These are phyloP conservation scores for Umbilicus rupestris DNA, from an alignment of 164 flowering plant genomes.

Conservation along the genomic window DNA sequence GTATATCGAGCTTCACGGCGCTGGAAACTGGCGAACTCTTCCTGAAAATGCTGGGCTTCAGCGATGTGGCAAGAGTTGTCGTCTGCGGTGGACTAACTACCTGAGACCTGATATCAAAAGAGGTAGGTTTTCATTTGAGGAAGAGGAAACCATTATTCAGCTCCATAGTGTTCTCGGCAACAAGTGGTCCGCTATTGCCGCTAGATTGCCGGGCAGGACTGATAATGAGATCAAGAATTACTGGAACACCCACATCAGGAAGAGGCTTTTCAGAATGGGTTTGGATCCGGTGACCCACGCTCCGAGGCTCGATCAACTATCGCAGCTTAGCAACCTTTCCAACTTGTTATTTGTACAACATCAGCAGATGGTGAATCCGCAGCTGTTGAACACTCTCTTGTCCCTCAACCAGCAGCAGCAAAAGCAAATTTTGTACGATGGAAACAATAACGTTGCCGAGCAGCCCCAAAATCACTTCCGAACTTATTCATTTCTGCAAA, in stretches of 20 bases:
- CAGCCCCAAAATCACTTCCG: too few species aligned
- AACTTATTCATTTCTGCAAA: neutral
- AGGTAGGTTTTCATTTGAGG: constrained; percentile 69
- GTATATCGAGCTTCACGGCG: neutral
- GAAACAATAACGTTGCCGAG: neutral
- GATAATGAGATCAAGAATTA: constrained; percentile 92
- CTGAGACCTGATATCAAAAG: constrained; percentile 73
- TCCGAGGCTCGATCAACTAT: constrained; percentile 61
- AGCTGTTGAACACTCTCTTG: neutral
- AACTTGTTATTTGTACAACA: neutral
- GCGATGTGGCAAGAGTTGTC: constrained; percentile 81
- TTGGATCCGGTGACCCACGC: constrained; percentile 84
- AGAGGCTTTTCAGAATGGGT: constrained; percentile 79
- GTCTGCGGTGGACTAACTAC: constrained; percentile 75
- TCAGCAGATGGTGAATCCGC: neutral
- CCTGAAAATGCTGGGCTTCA: constrained; percentile 32
- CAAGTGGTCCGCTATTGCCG: constrained; percentile 92
- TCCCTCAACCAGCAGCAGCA: neutral
- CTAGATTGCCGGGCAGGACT: constrained; percentile 82
- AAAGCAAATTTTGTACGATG: neutral
- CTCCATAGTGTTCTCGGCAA: constrained; percentile 63
- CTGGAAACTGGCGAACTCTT: neutral
- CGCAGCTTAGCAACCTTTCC: constrained; percentile 13
- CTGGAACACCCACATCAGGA: constrained; percentile 93
- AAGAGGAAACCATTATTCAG: constrained; percentile 70